Percentiles rank a stretch among this genome's conserved stretches.
Evolutionary conservation across 495 filamentous ascomycete species (phyloP).

Genomic region (Hypoxylon perforatum): DNA sequence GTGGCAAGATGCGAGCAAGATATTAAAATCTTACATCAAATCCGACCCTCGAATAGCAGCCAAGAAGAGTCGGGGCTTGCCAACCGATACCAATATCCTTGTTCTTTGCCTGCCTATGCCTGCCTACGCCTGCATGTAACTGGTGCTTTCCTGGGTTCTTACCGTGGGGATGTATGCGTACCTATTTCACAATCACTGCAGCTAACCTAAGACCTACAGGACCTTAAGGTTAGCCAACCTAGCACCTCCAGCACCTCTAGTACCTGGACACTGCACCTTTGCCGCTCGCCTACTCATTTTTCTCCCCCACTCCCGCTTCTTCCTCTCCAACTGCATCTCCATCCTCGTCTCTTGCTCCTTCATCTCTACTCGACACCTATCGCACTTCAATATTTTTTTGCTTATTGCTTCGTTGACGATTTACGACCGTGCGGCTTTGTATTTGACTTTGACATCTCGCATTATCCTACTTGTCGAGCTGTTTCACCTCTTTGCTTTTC

Average conservation of each 20-base stretch:
- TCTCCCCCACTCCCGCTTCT: constrained; percentile 7
- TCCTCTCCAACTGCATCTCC: constrained; percentile 11
- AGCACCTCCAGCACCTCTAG: constrained; percentile 2
- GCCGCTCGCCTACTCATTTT: constrained; percentile 19
- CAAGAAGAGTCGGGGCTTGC: no score
- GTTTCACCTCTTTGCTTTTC: neutral
- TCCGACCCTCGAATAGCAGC: constrained; percentile 9
- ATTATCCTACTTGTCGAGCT: neutral
- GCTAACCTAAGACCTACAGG: neutral
- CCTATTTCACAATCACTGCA: no score
- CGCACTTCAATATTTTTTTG: neutral
- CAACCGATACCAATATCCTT: neutral
- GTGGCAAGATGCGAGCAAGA: no score
- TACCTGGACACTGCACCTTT: constrained; percentile 16
- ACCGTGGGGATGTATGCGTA: neutral
- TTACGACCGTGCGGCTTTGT: neutral
- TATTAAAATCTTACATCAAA: constrained; percentile 13
- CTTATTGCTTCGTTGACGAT: neutral
- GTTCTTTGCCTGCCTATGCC: constrained; percentile 17
- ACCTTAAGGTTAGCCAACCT: no score
- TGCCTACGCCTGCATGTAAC: constrained; percentile 6
- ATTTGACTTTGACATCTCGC: neutral
- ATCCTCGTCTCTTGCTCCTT: neutral
- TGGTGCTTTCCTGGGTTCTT: neutral
- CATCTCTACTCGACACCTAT: neutral